A percentile compares a stretch with the other conserved stretches of the same genome.
Evolutionary conservation across 345 rosid genomes (phyloP).

Genomic region (Eucalyptus fibrosa): DNA sequence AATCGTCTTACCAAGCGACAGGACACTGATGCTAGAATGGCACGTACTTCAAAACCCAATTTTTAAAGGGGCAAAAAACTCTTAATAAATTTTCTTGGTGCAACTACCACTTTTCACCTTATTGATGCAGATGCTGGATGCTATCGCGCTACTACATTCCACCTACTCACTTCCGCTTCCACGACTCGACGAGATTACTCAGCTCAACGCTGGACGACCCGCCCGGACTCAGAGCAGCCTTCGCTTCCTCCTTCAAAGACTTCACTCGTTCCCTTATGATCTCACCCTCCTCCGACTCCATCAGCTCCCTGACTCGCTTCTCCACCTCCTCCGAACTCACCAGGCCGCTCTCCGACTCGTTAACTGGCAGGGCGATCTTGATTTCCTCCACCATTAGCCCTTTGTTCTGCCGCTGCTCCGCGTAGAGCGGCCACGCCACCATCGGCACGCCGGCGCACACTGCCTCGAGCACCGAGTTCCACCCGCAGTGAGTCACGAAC

Average conservation of each 20-base stretch:
- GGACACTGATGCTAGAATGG: background rate
- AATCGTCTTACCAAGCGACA: background rate
- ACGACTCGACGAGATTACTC: background rate
- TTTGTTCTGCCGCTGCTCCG: conserved; percentile 25
- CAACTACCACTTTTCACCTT: background rate
- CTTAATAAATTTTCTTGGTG: background rate
- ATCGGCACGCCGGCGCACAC: conserved; percentile 36
- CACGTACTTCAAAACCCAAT: background rate
- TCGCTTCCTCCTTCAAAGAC: background rate
- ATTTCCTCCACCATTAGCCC: conserved; percentile 17
- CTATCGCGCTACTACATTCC: background rate
- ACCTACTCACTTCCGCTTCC: background rate
- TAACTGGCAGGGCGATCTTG: conserved; percentile 8
- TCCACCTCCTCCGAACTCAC: conserved; percentile 19
- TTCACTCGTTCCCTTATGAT: background rate
- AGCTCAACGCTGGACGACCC: conserved; percentile 8
- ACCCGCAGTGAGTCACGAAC: conserved; percentile 66
- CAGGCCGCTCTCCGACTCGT: conserved; percentile 3
- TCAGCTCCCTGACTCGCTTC: conserved; percentile 13
- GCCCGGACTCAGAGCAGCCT: background rate
- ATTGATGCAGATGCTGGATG: background rate
- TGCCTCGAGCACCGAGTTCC: conserved; percentile 59
- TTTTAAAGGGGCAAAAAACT: background rate
- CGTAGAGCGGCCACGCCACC: conserved; percentile 46
- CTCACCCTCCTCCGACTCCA: conserved; percentile 9